phyloP scores from a whole-genome alignment of 2,329 filamentous ascomycete genomes.

The Penicillium sp. region DNA sequence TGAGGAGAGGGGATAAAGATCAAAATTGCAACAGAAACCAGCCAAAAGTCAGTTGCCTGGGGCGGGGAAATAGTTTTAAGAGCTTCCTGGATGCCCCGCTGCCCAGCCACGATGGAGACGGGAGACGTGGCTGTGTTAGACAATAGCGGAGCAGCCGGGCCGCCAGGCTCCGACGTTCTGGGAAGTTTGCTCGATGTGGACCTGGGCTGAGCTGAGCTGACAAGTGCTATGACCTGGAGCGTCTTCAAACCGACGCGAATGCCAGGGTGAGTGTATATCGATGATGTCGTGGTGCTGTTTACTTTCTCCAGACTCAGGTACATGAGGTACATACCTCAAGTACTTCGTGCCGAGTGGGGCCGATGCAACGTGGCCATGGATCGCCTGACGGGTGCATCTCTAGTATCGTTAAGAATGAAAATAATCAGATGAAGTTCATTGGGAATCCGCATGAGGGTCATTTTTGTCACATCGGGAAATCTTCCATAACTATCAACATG shows the following conservation, averaged over 20 bases:
- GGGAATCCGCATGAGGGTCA: not conserved
- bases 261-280: not conserved
- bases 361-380: conserved; percentile 3
- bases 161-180: not conserved
- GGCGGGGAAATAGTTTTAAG: conserved; percentile 20
- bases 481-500: too few relatives aligned
- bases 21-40: conserved; percentile 4
- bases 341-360: not conserved
- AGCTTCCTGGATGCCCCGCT: conserved; percentile 27
- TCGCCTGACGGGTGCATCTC: not conserved
- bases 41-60: conserved; percentile 2
- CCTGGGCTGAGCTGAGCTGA: not conserved
- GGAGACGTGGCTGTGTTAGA: conserved; percentile 15
- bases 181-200: not conserved
- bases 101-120: conserved; percentile 29
- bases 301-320: not conserved
- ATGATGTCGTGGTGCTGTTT: not conserved
- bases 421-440: not conserved
- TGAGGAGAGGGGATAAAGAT: not conserved
- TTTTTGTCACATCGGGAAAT: not conserved
- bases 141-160: not conserved
- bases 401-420: not conserved
- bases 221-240: not conserved
- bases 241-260: not conserved
- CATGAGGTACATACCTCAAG: not conserved